Base-by-base conservation (phyloP, 305 asterid species). In the Fraxinus sp. region DNA sequence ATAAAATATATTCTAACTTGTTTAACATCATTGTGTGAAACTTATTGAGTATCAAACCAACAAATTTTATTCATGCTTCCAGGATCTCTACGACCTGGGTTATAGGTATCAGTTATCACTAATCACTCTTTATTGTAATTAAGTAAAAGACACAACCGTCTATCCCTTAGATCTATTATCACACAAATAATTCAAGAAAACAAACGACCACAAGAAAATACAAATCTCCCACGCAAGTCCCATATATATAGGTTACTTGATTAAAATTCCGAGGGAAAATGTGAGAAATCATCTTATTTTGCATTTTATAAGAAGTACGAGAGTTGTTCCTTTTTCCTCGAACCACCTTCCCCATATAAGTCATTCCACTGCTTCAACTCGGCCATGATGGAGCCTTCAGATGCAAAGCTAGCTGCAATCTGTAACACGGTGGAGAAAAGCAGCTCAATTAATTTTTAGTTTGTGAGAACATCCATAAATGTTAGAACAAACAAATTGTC, bases 331-430 rank as follows among this genome's bases (percentile, higher is more conserved):
- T 89, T 90, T 86, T 94, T 94, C 89, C 98, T 87, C 3, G 95
- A 88, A 85, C 97, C 98, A 32, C 98, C 98, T 90, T 93, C 99
- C 2, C 98, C 98, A 4, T 90, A 92, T 28, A 81, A 81, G 7
- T 90, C 92, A 78, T 93, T 94, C 97, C 97, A 94, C 77, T 93
- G 97, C 87, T 92, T 91, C 86, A 92, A 85, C 88, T 91, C 98
- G 0, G 85, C 71, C 98, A 94, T 94, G 87, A 90, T 83, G 3
- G 94, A 81, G 16, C 98, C 97, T 81, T 88, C 95, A 0, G 94
- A 81, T 11, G 97, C 94, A 85, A 95, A 92, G 86, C 99, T 95
- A 13, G 99, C 94, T 0, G 95, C 97, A 75, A 94, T 94, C 98
- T 94, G 87, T 74, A 28, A 52, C 81, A 85, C 13, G 0, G 2